These are phyloP conservation scores for Cruciata laevipes DNA, from an alignment of 257 asterid species.

Conservation along the genomic window DNA sequence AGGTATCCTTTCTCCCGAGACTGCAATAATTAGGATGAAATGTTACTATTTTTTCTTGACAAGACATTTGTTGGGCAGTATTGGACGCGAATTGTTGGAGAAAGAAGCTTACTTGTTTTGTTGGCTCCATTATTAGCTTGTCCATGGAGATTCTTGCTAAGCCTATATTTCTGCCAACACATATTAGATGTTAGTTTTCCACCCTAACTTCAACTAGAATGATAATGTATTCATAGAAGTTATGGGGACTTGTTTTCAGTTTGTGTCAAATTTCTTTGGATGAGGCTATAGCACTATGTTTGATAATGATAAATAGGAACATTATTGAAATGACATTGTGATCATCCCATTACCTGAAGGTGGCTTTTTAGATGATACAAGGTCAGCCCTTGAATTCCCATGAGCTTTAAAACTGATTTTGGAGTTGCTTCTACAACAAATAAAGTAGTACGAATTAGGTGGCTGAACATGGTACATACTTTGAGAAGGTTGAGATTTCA, in stretches of 20 bases:
- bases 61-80: conserved; percentile 8
- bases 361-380: conserved; percentile 92
- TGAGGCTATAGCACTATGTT: background rate
- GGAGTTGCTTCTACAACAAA: conserved; percentile 87
- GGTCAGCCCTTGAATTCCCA: conserved; percentile 91
- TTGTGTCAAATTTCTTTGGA: background rate
- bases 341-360: conserved; percentile 60
- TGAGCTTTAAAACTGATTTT: conserved; percentile 89
- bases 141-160: conserved; percentile 73
- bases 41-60: conserved; percentile 11
- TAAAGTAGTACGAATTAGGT: conserved; percentile 21
- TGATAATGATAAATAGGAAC: background rate
- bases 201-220: background rate
- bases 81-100: conserved; percentile 9
- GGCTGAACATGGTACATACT: conserved; percentile 18
- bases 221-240: background rate
- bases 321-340: conserved; percentile 2
- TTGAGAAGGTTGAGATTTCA: conserved; percentile 13
- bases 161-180: conserved; percentile 72
- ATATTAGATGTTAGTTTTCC: conserved; percentile 17
- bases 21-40: conserved; percentile 30
- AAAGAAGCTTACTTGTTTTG: conserved; percentile 55
- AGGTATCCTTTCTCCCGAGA: conserved; percentile 42
- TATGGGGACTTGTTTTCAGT: background rate
- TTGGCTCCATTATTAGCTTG: conserved; percentile 60